A percentile compares a stretch with the other conserved stretches of the same genome.
These are phyloP conservation scores for Pichia pseudocactophila DNA, from an alignment of 805 yeast species.

Conservation along the genomic window DNA sequence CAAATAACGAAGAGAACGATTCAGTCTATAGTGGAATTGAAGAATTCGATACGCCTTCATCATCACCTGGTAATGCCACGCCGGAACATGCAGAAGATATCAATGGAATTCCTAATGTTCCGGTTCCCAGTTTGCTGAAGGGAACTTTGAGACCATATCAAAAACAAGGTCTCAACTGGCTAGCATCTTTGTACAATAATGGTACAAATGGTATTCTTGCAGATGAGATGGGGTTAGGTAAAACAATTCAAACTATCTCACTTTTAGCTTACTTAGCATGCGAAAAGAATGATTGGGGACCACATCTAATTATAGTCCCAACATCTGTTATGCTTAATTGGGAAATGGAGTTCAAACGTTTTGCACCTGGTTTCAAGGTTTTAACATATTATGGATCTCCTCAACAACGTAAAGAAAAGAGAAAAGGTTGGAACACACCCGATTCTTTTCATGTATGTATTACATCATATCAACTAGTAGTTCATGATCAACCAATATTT, in stretches of 20 bases:
- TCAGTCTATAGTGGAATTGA: constrained; percentile 26
- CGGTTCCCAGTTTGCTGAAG: constrained; percentile 63
- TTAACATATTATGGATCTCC: constrained; percentile 95
- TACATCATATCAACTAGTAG: constrained; percentile 94
- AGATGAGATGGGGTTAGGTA: constrained; percentile 98
- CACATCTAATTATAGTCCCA: constrained; percentile 93
- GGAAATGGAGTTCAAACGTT: constrained; percentile 98
- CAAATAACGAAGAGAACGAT: constrained; percentile 29
- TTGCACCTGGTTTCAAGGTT: constrained; percentile 96
- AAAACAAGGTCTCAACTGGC: constrained; percentile 94
- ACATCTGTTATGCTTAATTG: constrained; percentile 95
- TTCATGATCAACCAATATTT: constrained; percentile 92
- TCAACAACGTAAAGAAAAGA: constrained; percentile 88
- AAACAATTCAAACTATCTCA: constrained; percentile 93
- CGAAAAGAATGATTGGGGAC: constrained; percentile 94
- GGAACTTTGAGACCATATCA: constrained; percentile 88
- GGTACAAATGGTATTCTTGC: constrained; percentile 95
- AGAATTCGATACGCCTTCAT: constrained; percentile 26
- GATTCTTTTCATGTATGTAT: constrained; percentile 95
- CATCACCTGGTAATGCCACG: constrained; percentile 29
- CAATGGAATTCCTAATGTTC: constrained; percentile 55
- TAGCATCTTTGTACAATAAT: constrained; percentile 86
- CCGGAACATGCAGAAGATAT: constrained; percentile 18
- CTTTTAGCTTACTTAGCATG: constrained; percentile 83
- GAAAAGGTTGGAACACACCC: constrained; percentile 96